A percentile compares a stretch with the other conserved stretches of the same genome.
phyloP scores from a whole-genome alignment of 1,139 yeast species.

The Kazachstania sp. region DNA sequence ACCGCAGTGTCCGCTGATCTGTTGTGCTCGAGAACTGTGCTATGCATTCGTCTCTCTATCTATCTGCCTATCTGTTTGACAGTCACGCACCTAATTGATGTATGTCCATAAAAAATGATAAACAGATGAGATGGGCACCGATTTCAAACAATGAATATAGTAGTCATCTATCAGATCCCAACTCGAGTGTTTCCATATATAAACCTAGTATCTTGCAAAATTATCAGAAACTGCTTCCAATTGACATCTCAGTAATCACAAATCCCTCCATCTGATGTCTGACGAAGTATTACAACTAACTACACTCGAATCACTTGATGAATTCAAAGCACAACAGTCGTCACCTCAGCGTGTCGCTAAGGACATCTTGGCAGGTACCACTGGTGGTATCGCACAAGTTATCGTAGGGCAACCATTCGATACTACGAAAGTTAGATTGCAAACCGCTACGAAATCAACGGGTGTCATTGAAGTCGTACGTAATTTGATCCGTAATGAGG shows the following conservation, averaged over 20 bases:
- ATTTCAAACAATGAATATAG: neutral
- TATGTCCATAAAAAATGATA: neutral
- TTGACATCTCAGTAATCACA: no score
- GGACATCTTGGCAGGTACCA: slow-evolving; percentile 81
- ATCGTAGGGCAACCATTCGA: slow-evolving; percentile 93
- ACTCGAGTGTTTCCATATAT: no score
- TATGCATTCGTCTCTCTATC: no score
- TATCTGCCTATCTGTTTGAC: no score
- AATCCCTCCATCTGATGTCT: neutral
- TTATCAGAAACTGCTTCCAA: no score
- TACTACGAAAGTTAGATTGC: slow-evolving; percentile 83
- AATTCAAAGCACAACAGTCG: neutral
- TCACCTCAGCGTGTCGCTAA: slow-evolving; percentile 11
- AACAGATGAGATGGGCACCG: neutral
- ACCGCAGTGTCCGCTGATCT: no score
- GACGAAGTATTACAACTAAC: slow-evolving; percentile 3
- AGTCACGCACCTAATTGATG: neutral
- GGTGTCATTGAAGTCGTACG: slow-evolving; percentile 64
- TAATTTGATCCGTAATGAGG: slow-evolving; percentile 63
- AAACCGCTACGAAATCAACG: slow-evolving; percentile 69
- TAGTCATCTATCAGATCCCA: neutral
- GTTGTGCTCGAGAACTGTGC: no score
- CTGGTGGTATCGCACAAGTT: slow-evolving; percentile 92
- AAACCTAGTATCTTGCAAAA: no score
- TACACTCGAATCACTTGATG: slow-evolving; percentile 4